These are phyloP conservation scores for Beauveria sp. DNA, from an alignment of 2,329 filamentous ascomycete genomes.

Conservation along the genomic window DNA sequence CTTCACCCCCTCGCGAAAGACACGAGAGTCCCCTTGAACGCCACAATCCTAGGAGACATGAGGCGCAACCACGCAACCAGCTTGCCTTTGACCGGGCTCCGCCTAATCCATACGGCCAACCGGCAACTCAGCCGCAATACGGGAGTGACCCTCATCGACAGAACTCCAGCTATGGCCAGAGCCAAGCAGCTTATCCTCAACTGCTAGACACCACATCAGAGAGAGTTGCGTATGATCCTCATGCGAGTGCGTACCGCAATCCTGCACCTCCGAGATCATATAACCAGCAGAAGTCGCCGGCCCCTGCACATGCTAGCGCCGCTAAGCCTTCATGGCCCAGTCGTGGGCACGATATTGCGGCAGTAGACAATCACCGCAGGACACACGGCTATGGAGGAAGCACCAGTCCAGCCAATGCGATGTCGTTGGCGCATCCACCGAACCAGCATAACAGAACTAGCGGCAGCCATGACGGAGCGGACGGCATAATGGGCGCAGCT, in stretches of 20 bases:
- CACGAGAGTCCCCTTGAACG: slow-evolving; percentile 10
- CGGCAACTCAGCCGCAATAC: neutral
- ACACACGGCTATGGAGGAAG: neutral
- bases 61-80: neutral
- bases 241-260: neutral
- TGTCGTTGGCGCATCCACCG: neutral
- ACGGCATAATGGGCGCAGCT: neutral
- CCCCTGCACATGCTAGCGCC: neutral
- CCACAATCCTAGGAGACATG: slow-evolving; percentile 7
- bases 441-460: neutral
- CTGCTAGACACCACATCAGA: neutral
- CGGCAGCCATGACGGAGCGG: neutral
- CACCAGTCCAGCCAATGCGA: neutral
- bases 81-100: neutral
- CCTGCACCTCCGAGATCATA: neutral
- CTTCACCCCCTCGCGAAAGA: slow-evolving; percentile 1
- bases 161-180: neutral
- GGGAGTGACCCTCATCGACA: neutral
- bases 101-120: neutral
- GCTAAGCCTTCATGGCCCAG: neutral
- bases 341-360: neutral
- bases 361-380: neutral
- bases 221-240: neutral
- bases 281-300: neutral
- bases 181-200: slow-evolving; percentile 3